Evolutionary conservation across 306 rosid species (phyloP).

Genomic region (Alnus rubra): DNA sequence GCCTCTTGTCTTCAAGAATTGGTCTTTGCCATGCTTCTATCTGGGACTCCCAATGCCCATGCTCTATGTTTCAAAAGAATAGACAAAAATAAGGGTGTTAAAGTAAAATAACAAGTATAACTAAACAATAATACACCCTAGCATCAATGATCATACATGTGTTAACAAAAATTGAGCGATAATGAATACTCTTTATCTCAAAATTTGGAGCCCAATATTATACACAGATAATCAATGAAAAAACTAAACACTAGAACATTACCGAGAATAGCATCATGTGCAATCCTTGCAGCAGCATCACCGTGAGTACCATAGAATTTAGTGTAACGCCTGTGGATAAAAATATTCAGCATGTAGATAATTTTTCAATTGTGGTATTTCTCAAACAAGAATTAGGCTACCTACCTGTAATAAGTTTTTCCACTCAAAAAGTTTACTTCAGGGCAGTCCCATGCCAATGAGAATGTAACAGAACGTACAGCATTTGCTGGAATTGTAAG

Average conservation of each 20-base stretch:
- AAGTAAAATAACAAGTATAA: background rate
- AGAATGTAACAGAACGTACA: conserved; percentile 74
- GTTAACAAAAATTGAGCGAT: conserved; percentile 20
- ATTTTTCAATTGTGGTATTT: conserved; percentile 22
- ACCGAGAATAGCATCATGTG: conserved; percentile 88
- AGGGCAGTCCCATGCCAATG: conserved; percentile 96
- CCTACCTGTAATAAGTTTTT: conserved; percentile 76
- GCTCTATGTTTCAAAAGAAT: conserved; percentile 43
- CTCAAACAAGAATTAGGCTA: conserved; percentile 24
- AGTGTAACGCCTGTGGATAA: conserved; percentile 80
- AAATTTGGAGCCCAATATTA: background rate
- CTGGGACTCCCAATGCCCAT: conserved; percentile 80
- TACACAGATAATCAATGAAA: background rate
- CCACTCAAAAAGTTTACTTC: conserved; percentile 68
- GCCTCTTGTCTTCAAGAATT: conserved; percentile 79
- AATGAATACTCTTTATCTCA: conserved; percentile 19
- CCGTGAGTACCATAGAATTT: conserved; percentile 79
- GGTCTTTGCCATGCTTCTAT: conserved; percentile 97
- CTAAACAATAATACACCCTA: conserved; percentile 18
- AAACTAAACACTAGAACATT: conserved; percentile 22
- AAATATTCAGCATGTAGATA: conserved; percentile 30
- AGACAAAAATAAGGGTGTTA: conserved; percentile 7
- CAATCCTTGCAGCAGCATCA: conserved; percentile 82
- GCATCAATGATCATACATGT: conserved; percentile 14
- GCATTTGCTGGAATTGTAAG: conserved; percentile 63